These are phyloP conservation scores for Raffaelea deltoideospora DNA, from an alignment of 2,329 filamentous ascomycete species.

Conservation along the genomic window DNA sequence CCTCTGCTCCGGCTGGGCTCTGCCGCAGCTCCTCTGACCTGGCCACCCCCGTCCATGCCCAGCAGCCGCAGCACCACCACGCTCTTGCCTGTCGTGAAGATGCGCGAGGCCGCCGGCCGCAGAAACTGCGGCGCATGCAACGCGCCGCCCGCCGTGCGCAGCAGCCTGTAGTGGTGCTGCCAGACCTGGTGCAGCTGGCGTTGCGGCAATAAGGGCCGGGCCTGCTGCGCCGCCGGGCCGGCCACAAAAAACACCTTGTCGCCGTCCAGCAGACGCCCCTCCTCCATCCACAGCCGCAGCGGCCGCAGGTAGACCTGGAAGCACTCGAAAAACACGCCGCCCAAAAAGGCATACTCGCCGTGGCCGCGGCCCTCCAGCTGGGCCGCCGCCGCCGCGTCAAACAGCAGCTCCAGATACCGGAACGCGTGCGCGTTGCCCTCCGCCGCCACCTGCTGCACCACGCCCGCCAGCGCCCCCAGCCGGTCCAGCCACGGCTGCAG, in stretches of 20 bases:
- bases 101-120: constrained; percentile 49
- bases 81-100: constrained; percentile 81
- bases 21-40: too few species aligned
- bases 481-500: constrained; percentile 37
- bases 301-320: constrained; percentile 71
- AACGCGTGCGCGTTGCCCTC: constrained; percentile 41
- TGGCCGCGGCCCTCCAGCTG: constrained; percentile 55
- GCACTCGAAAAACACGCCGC: constrained; percentile 61
- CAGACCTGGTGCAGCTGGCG: constrained; percentile 54
- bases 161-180: constrained; percentile 58
- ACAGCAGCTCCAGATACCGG: constrained; percentile 65
- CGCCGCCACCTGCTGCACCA: constrained; percentile 42
- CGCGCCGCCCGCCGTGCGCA: constrained; percentile 39
- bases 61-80: constrained; percentile 69
- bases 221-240: constrained; percentile 37
- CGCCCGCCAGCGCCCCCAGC: constrained; percentile 42
- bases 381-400: constrained; percentile 50
- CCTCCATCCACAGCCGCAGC: constrained; percentile 71
- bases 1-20: too few species aligned
- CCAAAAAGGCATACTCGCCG: constrained; percentile 47
- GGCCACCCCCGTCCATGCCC: too few species aligned
- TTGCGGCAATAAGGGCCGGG: too few species aligned
- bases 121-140: constrained; percentile 64
- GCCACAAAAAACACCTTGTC: constrained; percentile 66
- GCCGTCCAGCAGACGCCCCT: constrained; percentile 49